phyloP scores from a whole-genome alignment of 805 yeast genomes.

The Suhomyces emberorum region DNA sequence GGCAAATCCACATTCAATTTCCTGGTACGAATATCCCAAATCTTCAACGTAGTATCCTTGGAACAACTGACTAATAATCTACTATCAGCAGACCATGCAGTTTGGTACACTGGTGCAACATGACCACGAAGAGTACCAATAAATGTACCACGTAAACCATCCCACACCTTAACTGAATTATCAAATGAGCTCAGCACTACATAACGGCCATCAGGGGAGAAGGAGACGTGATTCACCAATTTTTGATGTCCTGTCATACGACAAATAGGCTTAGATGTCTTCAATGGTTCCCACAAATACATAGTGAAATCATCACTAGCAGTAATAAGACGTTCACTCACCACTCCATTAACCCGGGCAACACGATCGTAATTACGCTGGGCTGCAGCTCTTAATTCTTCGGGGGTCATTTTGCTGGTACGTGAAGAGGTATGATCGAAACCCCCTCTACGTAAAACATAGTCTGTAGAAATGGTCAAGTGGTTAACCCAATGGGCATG shows the following conservation, averaged over 20 bases:
- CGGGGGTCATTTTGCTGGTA: slow-evolving; percentile 17
- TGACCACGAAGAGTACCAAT: slow-evolving; percentile 91
- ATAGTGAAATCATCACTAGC: slow-evolving; percentile 97
- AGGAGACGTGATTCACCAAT: slow-evolving; percentile 90
- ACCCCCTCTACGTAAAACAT: slow-evolving; percentile 82
- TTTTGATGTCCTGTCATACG: slow-evolving; percentile 98
- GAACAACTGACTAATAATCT: slow-evolving; percentile 89
- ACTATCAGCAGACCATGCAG: slow-evolving; percentile 96
- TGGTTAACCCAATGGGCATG: slow-evolving; percentile 99
- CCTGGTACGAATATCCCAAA: slow-evolving; percentile 89
- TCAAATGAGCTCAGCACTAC: slow-evolving; percentile 94
- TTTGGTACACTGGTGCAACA: slow-evolving; percentile 96
- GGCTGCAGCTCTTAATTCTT: slow-evolving; percentile 48
- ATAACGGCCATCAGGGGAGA: slow-evolving; percentile 91
- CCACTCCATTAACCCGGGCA: slow-evolving; percentile 53
- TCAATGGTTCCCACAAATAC: slow-evolving; percentile 94
- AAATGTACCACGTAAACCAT: slow-evolving; percentile 87
- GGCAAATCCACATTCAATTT: slow-evolving; percentile 88
- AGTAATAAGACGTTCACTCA: slow-evolving; percentile 79
- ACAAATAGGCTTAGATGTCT: slow-evolving; percentile 75
- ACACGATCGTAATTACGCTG: slow-evolving; percentile 58
- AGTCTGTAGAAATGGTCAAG: slow-evolving; percentile 86
- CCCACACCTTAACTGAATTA: slow-evolving; percentile 94
- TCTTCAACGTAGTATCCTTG: slow-evolving; percentile 92
- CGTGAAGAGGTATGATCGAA: slow-evolving; percentile 66